A percentile compares a stretch with the other conserved stretches of the same genome.
Conservation (phyloP, 257 asterid genomes). For the Salvia splendens region DNA sequence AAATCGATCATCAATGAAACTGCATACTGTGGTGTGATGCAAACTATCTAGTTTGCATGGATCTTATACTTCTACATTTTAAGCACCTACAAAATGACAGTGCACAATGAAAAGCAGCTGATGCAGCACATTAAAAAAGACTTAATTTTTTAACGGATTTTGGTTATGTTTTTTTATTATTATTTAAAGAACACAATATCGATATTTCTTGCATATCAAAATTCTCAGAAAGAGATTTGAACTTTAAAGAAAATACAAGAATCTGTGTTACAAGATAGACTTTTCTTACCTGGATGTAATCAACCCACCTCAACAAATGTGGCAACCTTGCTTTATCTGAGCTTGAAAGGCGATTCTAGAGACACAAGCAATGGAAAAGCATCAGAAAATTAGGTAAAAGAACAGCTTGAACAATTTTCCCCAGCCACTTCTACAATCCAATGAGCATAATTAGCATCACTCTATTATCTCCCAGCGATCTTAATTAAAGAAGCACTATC, state of each 20-base stretch:
- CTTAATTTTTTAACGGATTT: neutral
- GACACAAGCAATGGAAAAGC: constrained; percentile 10
- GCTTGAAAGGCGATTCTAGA: constrained; percentile 61
- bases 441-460: neutral
- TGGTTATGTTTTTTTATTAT: neutral
- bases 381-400: constrained; percentile 20
- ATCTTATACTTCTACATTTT: neutral
- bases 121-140: neutral
- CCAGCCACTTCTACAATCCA: constrained; percentile 1
- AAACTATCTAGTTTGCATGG: neutral
- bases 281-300: constrained; percentile 73
- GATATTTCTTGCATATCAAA: neutral
- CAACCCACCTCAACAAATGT: constrained; percentile 82
- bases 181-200: neutral
- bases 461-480: neutral
- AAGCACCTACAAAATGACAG: neutral
- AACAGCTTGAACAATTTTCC: neutral
- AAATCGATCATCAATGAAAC: constrained; percentile 8
- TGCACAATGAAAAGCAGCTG: neutral
- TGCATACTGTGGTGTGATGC: neutral
- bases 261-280: constrained; percentile 2
- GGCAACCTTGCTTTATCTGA: constrained; percentile 63
- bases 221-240: neutral
- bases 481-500: neutral
- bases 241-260: neutral